Percentiles rank a stretch among this genome's conserved stretches.
Conservation (phyloP, 2,329 filamentous ascomycete genomes). For the Aspergillus eucalypticola region DNA sequence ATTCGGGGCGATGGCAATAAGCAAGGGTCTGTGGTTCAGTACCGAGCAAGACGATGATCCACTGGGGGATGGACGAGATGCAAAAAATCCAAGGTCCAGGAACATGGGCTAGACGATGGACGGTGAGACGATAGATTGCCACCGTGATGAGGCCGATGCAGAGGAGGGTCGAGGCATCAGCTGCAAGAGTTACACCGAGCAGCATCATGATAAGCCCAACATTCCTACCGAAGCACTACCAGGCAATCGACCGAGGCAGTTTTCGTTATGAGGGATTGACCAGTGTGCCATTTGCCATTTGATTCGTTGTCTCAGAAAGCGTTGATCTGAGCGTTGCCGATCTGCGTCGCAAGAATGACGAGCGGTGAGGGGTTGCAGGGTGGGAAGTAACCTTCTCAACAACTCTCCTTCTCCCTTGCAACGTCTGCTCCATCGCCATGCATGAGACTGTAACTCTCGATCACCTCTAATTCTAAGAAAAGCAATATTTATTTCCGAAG, state of each 20-base stretch:
- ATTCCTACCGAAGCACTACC: not conserved
- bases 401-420: not conserved
- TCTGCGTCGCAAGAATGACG: not conserved
- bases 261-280: not conserved
- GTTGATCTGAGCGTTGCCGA: not conserved
- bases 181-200: not conserved
- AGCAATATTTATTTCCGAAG: too few species aligned
- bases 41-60: not conserved
- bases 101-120: not conserved
- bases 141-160: not conserved
- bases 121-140: not conserved
- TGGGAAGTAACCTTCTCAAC: not conserved
- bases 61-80: not conserved
- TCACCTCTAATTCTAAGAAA: too few species aligned
- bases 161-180: not conserved
- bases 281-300: not conserved
- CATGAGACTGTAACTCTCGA: not conserved
- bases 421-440: not conserved
- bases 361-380: not conserved
- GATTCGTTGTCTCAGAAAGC: not conserved
- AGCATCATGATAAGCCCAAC: not conserved
- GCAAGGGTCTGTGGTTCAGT: not conserved
- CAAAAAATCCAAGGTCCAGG: slow-evolving; percentile 1
- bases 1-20: not conserved
- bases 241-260: not conserved